phyloP scores from a whole-genome alignment of 495 filamentous ascomycete species.

The Tuber magnatum region DNA sequence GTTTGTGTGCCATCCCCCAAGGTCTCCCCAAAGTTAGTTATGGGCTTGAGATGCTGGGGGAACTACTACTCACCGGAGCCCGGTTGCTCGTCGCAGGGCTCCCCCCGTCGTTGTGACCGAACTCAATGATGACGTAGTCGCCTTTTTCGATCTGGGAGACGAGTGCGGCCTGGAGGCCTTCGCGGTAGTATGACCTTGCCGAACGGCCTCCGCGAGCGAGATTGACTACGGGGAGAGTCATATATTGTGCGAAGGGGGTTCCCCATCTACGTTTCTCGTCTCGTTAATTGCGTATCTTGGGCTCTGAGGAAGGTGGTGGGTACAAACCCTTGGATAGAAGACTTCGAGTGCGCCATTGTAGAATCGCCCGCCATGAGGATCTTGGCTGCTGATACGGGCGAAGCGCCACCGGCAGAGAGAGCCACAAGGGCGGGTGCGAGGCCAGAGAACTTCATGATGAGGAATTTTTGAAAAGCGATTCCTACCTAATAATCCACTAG shows the following conservation, averaged over 20 bases:
- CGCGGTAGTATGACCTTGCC: constrained; percentile 46
- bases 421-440: not conserved
- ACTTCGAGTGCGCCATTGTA: constrained; percentile 32
- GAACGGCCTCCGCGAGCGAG: constrained; percentile 46
- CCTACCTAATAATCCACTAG: not conserved
- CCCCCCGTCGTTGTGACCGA: constrained; percentile 52
- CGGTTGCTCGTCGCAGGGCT: constrained; percentile 45
- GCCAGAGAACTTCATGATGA: not conserved
- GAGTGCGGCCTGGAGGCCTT: constrained; percentile 45
- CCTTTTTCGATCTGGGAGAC: constrained; percentile 42
- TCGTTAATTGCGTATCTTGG: not conserved
- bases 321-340: constrained; percentile 28
- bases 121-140: constrained; percentile 50
- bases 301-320: not conserved
- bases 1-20: constrained; percentile 24
- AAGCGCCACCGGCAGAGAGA: not conserved
- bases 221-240: constrained; percentile 42
- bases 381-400: constrained; percentile 13
- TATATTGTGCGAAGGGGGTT: constrained; percentile 35
- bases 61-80: constrained; percentile 13
- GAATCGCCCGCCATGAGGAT: constrained; percentile 39
- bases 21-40: constrained; percentile 11
- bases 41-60: not conserved
- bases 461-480: not conserved
- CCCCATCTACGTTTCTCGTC: constrained; percentile 28